A percentile compares a stretch with the other conserved stretches of the same genome.
Evolutionary conservation across 1,284 basidiomycete species (phyloP).

Genomic region (Pseudomicrostroma phylloplanum): DNA sequence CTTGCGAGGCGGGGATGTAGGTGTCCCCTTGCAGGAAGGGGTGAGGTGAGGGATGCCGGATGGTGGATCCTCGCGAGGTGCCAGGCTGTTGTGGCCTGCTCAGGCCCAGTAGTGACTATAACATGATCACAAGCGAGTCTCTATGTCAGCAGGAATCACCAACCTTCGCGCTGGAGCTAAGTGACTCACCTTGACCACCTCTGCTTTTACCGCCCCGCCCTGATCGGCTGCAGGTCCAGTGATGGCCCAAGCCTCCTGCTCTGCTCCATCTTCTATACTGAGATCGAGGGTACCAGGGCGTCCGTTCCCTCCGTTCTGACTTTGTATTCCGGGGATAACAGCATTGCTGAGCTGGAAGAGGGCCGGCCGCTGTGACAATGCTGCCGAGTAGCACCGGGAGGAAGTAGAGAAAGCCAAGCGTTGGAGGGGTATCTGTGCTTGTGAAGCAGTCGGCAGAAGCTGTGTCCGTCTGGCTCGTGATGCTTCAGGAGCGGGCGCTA

Average conservation of each 20-base stretch:
- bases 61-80: neutral
- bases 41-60: constrained; percentile 14
- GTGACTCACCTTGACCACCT: constrained; percentile 20
- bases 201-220: constrained; percentile 28
- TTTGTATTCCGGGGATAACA: neutral
- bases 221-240: constrained; percentile 31
- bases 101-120: no score
- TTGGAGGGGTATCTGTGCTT: neutral
- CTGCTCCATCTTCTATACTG: constrained; percentile 20
- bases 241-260: constrained; percentile 42
- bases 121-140: no score
- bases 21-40: constrained; percentile 20
- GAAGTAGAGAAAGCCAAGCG: neutral
- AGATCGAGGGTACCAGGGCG: neutral
- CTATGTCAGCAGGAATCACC: no score
- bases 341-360: neutral
- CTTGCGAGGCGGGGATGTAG: constrained; percentile 1
- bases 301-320: neutral
- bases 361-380: neutral
- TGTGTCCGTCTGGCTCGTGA: no score
- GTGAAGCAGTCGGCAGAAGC: no score
- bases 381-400: neutral
- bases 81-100: neutral
- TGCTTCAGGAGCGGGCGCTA: no score
- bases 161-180: no score